Evolutionary conservation across 2,329 filamentous ascomycete genomes (phyloP), one percentile per base, ranked within the genome.

Genomic region (Exophiala viscosa): DNA sequence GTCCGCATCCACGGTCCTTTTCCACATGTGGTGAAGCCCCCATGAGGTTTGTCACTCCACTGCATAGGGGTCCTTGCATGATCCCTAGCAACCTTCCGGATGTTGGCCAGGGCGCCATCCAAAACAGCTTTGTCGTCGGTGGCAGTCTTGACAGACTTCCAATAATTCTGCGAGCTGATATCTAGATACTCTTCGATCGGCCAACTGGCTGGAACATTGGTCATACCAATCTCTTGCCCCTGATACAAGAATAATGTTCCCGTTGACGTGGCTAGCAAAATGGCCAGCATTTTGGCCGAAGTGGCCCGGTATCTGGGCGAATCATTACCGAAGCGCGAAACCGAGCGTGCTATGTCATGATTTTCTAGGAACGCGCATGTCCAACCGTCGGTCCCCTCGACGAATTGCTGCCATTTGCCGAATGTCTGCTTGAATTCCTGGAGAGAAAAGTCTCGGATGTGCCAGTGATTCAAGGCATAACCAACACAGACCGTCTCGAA

Each of bases 1-100:
- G 79, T 71, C 2, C 78, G 72, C 80, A 84, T 84, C 81, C 82
- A 84, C 0, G 82, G 79, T n/a, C 43, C 47, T 15, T 53, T 45
- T 7, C 28, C 40, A 14, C 10, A 40, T 11, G 36, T 17, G 1
- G 81, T 83, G 70, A 88, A 88, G 2, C 85, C 85, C 0, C 79
- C 82, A 55, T 84, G 75, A n/a, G 0, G 71, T 65, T 0, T 70
- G 69, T 0, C 66, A 73, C 50, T 75, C 85, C 85, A 88, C 57
- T 85, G 83, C 72, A 88, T 81, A 0, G 85, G 85, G 2, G 81
- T 76, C n/a, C 85, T 75, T 6, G 82, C 76, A 63, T 88, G 81
- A 64, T 88, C 84, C 41, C 63, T 49, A 11, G 56, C 62, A 15
- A 64, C 46, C 43, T 39, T 28, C 28, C 57, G 48, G 28, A 47